Evolutionary conservation across 495 filamentous ascomycete species (phyloP), one percentile per base, ranked within the genome.

Genomic region (Xanthoparmelia taractica): DNA sequence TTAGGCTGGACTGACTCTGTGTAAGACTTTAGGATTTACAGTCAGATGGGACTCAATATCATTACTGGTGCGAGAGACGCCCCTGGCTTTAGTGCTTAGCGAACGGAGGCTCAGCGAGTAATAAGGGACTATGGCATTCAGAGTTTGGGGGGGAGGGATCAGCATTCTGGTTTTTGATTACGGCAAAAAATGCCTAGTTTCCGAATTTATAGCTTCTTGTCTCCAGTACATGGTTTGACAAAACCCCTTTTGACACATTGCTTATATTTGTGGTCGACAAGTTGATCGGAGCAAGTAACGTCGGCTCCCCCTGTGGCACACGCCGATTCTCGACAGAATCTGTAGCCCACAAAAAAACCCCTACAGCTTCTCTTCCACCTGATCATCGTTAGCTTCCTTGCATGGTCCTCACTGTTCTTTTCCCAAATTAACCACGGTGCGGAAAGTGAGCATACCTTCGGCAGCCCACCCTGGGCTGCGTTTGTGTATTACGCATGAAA

Each of bases 271-370:
- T 4, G 15, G 27, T 23, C 23, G 47, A 40, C 25, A 40, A 31
- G 36, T 20, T 15, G 0, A 15, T 61, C 31, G 36, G 17, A 13
- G 27, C 15, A 20, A 1, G 2, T 20, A 33, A 15, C 0, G 23
- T 27, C 40, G 48, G 23, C 18, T 47, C 17, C 8, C 54, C 54
- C 23, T 34, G 52, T 20, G 25, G 37, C 20, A 63, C 54, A 0
- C 37, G 38, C 17, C 11, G 29, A 7, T 63, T 56, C 8, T 57
- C 54, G 20, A 37, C 15, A 10, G 61, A 63, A 29, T 48, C 29
- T 20, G 52, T 38, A 17, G 50, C 61, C 61, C 54, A 63, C n/a
- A 63, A 5, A 31, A 63, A 63, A 5, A 63, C 40, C 2, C 61
- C 52, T 8, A 58, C 36, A 2, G 38, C 38, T 4, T 58, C 61